Evolutionary conservation across 257 asterid species (phyloP), one percentile per base, ranked within the genome.

Genomic region (Nicotiana otophora): DNA sequence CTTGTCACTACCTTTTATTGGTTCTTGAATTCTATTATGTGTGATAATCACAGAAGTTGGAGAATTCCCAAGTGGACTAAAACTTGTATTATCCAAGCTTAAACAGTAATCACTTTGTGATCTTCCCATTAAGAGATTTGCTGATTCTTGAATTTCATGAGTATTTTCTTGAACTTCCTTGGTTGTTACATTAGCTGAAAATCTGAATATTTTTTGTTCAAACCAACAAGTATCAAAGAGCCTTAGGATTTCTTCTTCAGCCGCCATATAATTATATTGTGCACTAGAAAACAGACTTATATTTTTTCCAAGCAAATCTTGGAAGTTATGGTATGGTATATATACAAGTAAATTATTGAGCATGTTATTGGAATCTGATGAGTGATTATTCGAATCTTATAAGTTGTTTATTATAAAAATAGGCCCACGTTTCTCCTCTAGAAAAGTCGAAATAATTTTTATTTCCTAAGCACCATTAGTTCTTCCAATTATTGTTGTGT

Each of bases 151-250:
- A 63, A 67, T 33, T 51, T 55, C 79, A n/a, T 81, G 75, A 15
- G 33, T 39, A 34, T 82, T 81, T 51, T 82, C 57, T 62, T 55
- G 46, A 75, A 54, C 19, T 65, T 68, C 53, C 31, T 80, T 31
- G 51, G 61, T 2, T 69, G 33, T 15, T 19, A 65, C 16, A 14
- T 69, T 14, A 53, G 51, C 2, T n/a, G 83, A 51, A 16, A 62
- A 17, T n/a, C 46, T 42, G 2, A 88, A 76, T 31, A 86, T 72
- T 58, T 30, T 34, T 34, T 72, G 85, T 84, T 86, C 80, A 86
- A 88, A 92, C 97, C 98, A 94, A 72, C 2, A 54, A 7, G 94
- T 84, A 82, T 94, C 93, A 70, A 91, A 88, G 83, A 93, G 97
- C 75, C 89, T 84, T 26, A 94, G 62, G 36, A 89, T 78, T 68